A percentile compares a stretch with the other conserved stretches of the same genome.
Evolutionary conservation across 2,329 filamentous ascomycete genomes (phyloP).

Genomic region (Colletotrichum sp.): DNA sequence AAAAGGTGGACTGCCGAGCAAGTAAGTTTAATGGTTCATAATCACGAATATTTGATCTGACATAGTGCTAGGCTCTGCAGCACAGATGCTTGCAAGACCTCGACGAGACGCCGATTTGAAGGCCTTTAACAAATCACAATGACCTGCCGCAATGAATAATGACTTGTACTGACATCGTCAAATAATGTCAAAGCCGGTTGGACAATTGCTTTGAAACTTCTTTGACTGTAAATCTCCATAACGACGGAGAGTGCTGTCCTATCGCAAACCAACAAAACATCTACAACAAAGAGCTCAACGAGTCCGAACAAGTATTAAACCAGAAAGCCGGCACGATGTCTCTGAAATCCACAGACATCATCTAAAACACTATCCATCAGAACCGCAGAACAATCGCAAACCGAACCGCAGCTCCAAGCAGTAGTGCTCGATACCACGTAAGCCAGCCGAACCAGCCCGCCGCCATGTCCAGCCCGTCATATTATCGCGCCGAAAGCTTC

Average conservation of each 20-base stretch:
- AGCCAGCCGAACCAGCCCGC: neutral
- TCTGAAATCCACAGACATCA: neutral
- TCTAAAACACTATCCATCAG: neutral
- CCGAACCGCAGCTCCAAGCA: neutral
- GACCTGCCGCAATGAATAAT: neutral
- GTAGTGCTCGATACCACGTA: neutral
- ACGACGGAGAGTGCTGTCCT: neutral
- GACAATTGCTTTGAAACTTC: neutral
- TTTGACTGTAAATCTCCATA: neutral
- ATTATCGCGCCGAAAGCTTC: neutral
- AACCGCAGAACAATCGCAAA: neutral
- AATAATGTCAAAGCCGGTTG: neutral
- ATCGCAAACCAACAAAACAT: neutral
- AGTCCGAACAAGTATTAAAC: neutral
- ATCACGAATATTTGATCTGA: neutral
- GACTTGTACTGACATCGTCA: neutral
- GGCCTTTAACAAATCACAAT: neutral
- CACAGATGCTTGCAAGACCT: neutral
- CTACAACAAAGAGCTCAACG: neutral
- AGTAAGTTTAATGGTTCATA: conserved; percentile 27
- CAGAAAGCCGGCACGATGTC: neutral
- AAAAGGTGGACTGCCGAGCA: conserved; percentile 68
- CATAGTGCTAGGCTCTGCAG: conserved; percentile 4
- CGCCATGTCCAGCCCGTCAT: neutral
- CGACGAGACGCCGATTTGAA: neutral